Evolutionary conservation across 1,284 basidiomycete species (phyloP), one percentile per base, ranked within the genome.

Genomic region (Tilletia caries): DNA sequence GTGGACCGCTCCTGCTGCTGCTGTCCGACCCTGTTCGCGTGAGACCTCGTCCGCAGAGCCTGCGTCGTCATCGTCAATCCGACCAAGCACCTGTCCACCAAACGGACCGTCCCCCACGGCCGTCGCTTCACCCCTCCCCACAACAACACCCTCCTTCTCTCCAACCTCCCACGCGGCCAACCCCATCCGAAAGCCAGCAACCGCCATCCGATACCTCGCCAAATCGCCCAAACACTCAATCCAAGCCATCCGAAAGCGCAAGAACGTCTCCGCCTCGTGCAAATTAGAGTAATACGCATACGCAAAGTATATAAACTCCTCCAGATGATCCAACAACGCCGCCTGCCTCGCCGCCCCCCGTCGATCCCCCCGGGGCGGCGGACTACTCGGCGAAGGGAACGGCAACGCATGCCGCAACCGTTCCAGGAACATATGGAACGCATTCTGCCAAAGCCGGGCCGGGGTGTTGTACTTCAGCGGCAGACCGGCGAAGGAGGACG

Each of bases 141-240:
- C 2, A 71, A 12, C 68, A 6, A 60, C 41, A 13, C 46, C 54
- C 23, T 70, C 33, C 13, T 37, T 58, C 18, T 33, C 52, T 62
- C 64, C 67, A 32, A 34, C 68, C 33, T 66, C 52, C 27, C 46
- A 32, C 25, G 20, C 46, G 58, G 29, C 27, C 33, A 27, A 8
- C 2, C 68, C 37, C 37, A 54, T 58, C 32, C 44, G n/a, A 25
- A 84, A 77, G 62, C 82, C 85, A 10, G 87, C 91, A n/a, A 96
- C 91, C 2, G 91, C 91, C 92, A 98, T 95, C 65, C 92, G 88
- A 82, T 96, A 98, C 33, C 95, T 87, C 0, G 95, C 94, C 41
- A 99, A 87, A 84, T 98, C 95, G 29, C 95, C 95, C 15, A 98
- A 89, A 4, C 94, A 93, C 83, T 99, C 95, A 67, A 98, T 89